Conservation (phyloP, 2,329 filamentous ascomycete genomes). For the Zymoseptoria passerinii region DNA sequence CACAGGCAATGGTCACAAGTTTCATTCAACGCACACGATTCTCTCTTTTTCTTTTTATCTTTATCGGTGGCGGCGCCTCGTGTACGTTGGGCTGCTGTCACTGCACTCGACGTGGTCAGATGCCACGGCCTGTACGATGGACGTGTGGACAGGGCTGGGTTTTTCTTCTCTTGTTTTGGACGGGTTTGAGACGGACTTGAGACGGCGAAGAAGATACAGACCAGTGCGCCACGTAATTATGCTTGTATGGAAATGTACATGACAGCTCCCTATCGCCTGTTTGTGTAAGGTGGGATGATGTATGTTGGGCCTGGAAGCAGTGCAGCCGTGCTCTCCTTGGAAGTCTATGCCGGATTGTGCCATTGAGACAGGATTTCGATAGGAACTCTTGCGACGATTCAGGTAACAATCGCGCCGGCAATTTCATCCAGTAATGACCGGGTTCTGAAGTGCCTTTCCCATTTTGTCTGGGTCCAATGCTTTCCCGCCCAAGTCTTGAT, state of each 20-base stretch:
- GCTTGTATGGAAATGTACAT: slow-evolving; percentile 14
- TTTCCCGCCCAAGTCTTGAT: too few relatives aligned
- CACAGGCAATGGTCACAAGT: neutral
- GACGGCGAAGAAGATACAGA: slow-evolving; percentile 1
- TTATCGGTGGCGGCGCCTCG: neutral
- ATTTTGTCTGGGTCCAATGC: too few relatives aligned
- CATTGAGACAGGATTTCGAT: neutral
- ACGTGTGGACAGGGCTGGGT: neutral
- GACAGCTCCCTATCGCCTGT: neutral
- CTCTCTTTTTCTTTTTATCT: slow-evolving; percentile 8
- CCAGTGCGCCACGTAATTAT: slow-evolving; percentile 16
- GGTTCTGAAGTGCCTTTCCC: too few relatives aligned
- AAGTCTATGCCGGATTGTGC: neutral
- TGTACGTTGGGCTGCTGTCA: neutral
- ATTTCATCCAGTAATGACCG: too few relatives aligned
- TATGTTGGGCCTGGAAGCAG: neutral
- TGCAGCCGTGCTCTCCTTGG: neutral
- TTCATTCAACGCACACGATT: slow-evolving; percentile 12
- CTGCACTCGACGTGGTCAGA: neutral
- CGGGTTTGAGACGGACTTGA: slow-evolving; percentile 1
- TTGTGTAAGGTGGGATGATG: too few relatives aligned
- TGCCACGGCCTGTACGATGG: neutral
- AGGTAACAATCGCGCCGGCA: too few relatives aligned
- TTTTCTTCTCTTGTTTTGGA: neutral
- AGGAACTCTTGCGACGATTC: neutral